Evolutionary conservation across 345 rosid species (phyloP).

Genomic region (Durio zibethinus): DNA sequence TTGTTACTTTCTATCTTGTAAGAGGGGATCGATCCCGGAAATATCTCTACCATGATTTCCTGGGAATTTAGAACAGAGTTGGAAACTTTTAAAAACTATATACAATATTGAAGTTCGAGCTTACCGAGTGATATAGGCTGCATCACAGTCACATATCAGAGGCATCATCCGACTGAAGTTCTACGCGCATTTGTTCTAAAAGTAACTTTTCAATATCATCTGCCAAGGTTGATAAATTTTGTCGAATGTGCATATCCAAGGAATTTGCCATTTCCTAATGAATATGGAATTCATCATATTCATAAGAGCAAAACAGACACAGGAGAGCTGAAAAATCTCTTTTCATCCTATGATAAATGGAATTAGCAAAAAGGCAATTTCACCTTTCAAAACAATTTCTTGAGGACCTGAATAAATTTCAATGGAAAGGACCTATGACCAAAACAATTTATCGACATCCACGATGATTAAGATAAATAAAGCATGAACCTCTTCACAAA

Average conservation of each 20-base stretch:
- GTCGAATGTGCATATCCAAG: slow-evolving; percentile 31
- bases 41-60: background rate
- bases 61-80: too few species aligned
- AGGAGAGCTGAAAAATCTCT: background rate
- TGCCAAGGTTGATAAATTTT: slow-evolving; percentile 40
- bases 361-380: background rate
- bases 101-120: background rate
- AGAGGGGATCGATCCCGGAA: background rate
- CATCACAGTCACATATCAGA: slow-evolving; percentile 3
- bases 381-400: background rate
- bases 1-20: background rate
- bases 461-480: background rate
- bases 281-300: background rate
- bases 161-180: slow-evolving; percentile 24
- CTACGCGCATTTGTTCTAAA: slow-evolving; percentile 30
- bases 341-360: background rate
- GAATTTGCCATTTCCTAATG: slow-evolving; percentile 46
- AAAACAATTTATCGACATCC: background rate
- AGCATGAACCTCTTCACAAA: background rate
- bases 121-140: background rate
- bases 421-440: background rate
- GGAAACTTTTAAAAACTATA: too few species aligned
- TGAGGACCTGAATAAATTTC: background rate
- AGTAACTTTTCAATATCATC: slow-evolving; percentile 45
- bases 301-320: background rate